These are phyloP conservation scores for Yamadazyma takamatsuzukensis DNA, from an alignment of 805 yeast species.

Conservation along the genomic window DNA sequence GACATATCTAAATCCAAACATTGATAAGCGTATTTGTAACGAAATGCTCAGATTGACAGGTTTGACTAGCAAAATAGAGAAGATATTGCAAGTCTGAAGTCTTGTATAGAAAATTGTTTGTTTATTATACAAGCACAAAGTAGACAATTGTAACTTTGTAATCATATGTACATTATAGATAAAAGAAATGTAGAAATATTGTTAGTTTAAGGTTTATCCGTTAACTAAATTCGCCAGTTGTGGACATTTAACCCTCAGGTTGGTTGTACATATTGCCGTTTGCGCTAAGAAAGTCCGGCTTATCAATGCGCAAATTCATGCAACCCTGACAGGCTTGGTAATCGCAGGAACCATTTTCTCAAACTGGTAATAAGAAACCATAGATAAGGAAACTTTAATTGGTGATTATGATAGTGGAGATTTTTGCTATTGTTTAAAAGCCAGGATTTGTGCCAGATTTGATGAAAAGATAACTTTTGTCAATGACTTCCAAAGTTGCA, in stretches of 20 bases:
- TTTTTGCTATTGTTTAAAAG: not conserved
- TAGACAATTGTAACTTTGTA: not conserved
- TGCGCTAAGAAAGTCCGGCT: too few relatives aligned
- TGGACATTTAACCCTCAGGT: too few relatives aligned
- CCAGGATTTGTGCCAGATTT: not conserved
- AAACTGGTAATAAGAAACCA: constrained; percentile 7
- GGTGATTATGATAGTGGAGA: not conserved
- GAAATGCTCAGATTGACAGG: constrained; percentile 35
- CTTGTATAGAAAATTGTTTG: not conserved
- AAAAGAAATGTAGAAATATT: too few relatives aligned
- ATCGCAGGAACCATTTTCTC: constrained; percentile 3
- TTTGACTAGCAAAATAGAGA: constrained; percentile 16
- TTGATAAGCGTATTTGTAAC: constrained; percentile 32
- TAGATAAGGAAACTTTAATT: constrained; percentile 6
- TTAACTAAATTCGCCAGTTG: too few relatives aligned
- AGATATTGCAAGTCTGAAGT: not conserved
- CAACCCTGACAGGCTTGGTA: too few relatives aligned
- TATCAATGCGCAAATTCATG: too few relatives aligned
- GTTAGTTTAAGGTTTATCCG: too few relatives aligned
- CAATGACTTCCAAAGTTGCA: constrained; percentile 7
- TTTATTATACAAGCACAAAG: not conserved
- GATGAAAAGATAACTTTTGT: too few relatives aligned
- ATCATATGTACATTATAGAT: not conserved
- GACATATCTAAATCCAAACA: constrained; percentile 29
- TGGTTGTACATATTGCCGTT: too few relatives aligned